Evolutionary conservation across 2,329 filamentous ascomycete species (phyloP).

Genomic region (Phialemoniopsis sp.): DNA sequence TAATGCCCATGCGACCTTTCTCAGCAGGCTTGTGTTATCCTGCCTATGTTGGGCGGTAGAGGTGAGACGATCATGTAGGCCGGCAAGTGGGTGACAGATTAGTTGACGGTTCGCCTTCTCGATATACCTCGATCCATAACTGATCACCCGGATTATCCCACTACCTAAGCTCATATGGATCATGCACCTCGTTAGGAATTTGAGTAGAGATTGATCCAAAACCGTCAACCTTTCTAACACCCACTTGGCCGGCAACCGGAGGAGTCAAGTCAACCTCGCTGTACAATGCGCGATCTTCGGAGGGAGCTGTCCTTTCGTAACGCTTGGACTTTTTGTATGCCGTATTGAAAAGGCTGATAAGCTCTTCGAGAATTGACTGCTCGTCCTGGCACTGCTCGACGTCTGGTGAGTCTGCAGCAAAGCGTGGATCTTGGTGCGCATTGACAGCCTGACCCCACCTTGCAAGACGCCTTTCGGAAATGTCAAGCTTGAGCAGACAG

Average conservation of each 20-base stretch:
- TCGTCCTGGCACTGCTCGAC: constrained; percentile 8
- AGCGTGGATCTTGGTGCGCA: constrained; percentile 16
- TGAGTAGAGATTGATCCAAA: too few species aligned
- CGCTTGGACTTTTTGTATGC: constrained; percentile 15
- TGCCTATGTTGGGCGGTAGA: constrained; percentile 8
- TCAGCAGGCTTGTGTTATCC: constrained; percentile 9
- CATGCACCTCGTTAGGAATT: too few species aligned
- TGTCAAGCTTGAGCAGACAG: constrained; percentile 24
- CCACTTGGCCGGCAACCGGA: too few species aligned
- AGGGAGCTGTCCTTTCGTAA: constrained; percentile 9
- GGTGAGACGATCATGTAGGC: constrained; percentile 1
- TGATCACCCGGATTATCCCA: too few species aligned
- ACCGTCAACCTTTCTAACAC: too few species aligned
- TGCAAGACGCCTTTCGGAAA: constrained; percentile 21
- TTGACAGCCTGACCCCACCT: constrained; percentile 28
- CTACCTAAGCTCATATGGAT: too few species aligned
- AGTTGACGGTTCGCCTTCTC: too few species aligned
- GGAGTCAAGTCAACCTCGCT: too few species aligned
- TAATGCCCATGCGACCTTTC: constrained; percentile 16
- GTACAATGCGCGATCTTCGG: constrained; percentile 4
- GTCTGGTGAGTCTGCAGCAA: constrained; percentile 6
- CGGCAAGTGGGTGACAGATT: too few species aligned
- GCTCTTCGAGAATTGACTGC: constrained; percentile 16
- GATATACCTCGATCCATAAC: too few species aligned
- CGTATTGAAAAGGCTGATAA: constrained; percentile 15